phyloP scores from a whole-genome alignment of 257 asterid species.

The Jasminum sambac region DNA sequence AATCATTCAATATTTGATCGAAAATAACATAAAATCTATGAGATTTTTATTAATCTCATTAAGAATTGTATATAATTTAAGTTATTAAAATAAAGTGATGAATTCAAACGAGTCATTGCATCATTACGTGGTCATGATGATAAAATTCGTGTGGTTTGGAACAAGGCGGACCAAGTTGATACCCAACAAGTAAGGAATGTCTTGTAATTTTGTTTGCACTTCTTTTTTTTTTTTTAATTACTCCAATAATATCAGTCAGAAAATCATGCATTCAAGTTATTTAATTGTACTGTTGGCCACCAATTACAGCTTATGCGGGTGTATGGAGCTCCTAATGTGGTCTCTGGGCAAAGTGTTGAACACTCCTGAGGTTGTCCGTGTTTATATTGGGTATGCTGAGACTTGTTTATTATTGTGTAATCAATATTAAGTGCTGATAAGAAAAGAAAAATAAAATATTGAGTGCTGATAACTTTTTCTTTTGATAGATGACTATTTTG shows the following conservation, averaged over 20 bases:
- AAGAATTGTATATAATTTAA: too few species aligned
- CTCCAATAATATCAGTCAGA: too few species aligned
- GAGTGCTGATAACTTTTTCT: background rate
- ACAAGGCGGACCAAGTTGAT: slow-evolving; percentile 96
- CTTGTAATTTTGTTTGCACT: slow-evolving; percentile 2
- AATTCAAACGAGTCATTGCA: too few species aligned
- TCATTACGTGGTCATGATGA: too few species aligned
- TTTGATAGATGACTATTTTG: background rate
- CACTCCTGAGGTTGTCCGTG: slow-evolving; percentile 28
- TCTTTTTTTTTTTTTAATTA: too few species aligned
- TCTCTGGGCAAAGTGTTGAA: slow-evolving; percentile 93
- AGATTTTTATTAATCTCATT: too few species aligned
- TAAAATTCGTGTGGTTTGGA: slow-evolving; percentile 29
- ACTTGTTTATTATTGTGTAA: background rate
- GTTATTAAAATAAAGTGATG: too few species aligned
- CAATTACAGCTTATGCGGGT: slow-evolving; percentile 86
- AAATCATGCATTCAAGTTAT: background rate
- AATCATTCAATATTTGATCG: too few species aligned
- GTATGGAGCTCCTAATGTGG: slow-evolving; percentile 98
- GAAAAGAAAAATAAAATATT: too few species aligned
- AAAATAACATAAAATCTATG: too few species aligned
- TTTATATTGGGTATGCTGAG: slow-evolving; percentile 81
- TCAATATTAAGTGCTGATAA: background rate
- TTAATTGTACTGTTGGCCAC: slow-evolving; percentile 20
- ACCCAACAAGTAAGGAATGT: slow-evolving; percentile 71